Evolutionary conservation across 768 basidiomycete species (phyloP).

Genomic region (Phaffia australis): DNA sequence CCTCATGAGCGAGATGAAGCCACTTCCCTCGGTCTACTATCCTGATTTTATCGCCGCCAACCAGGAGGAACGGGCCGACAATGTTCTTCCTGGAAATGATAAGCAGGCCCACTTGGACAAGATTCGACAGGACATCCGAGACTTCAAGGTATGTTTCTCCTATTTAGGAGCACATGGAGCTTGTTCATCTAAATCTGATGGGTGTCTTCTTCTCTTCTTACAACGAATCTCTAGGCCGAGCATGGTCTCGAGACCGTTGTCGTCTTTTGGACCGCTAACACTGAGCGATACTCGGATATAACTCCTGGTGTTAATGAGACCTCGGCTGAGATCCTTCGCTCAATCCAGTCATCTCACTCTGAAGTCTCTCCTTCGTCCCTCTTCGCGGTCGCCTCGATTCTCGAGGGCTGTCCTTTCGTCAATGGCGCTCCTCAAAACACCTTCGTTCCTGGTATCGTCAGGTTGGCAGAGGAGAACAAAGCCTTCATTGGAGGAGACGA

Average conservation of each 20-base stretch:
- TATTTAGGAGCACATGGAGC: background rate
- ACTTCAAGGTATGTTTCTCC: slow-evolving; percentile 55
- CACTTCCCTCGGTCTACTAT: slow-evolving; percentile 81
- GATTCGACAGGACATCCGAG: slow-evolving; percentile 83
- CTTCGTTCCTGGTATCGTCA: slow-evolving; percentile 88
- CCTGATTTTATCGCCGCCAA: slow-evolving; percentile 97
- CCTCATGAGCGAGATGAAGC: slow-evolving; percentile 65
- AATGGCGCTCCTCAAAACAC: slow-evolving; percentile 99
- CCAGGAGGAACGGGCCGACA: slow-evolving; percentile 92
- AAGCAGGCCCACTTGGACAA: slow-evolving; percentile 87
- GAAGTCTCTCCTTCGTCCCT: slow-evolving; percentile 95
- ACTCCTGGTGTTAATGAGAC: slow-evolving; percentile 93
- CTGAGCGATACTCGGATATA: slow-evolving; percentile 92
- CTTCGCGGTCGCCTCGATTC: slow-evolving; percentile 89
- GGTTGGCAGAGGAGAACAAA: slow-evolving; percentile 74
- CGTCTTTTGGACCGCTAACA: slow-evolving; percentile 97
- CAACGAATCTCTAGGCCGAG: slow-evolving; percentile 34
- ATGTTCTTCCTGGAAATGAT: slow-evolving; percentile 69
- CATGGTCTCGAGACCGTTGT: slow-evolving; percentile 76
- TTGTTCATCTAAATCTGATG: background rate
- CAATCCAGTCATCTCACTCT: slow-evolving; percentile 72
- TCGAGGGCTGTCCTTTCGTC: slow-evolving; percentile 89
- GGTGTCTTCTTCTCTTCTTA: background rate
- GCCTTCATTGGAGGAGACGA: slow-evolving; percentile 97
- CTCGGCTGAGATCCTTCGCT: slow-evolving; percentile 66